These are phyloP conservation scores for Umbilicus rupestris DNA, from an alignment of 164 flowering plant genomes.

Conservation along the genomic window DNA sequence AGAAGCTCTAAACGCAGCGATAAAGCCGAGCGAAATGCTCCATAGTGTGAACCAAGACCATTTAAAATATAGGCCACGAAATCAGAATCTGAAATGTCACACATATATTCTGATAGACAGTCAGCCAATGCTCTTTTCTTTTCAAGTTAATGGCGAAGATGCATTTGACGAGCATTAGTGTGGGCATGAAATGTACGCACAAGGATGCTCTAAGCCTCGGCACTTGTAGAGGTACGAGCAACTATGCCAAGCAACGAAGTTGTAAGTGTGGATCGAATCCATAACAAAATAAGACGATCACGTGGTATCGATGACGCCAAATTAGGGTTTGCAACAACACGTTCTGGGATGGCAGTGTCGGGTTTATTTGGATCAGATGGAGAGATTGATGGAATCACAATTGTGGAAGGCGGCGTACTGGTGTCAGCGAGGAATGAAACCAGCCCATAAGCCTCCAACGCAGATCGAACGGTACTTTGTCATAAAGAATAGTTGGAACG, in stretches of 20 bases:
- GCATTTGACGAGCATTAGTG: too few species aligned
- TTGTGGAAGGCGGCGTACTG: neutral
- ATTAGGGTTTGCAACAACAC: neutral
- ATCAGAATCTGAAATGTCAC: constrained; percentile 1
- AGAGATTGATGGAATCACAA: neutral
- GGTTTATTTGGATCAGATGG: neutral
- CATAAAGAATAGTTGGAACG: constrained; percentile 6
- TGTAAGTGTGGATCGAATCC: constrained; percentile 5
- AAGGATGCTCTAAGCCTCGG: constrained; percentile 2
- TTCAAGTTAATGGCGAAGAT: neutral
- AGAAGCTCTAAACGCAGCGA: neutral
- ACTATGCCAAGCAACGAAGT: neutral
- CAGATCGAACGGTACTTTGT: neutral
- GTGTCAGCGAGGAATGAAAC: neutral
- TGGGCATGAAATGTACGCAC: too few species aligned
- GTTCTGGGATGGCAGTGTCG: neutral
- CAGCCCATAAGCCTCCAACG: neutral
- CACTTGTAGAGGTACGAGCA: neutral
- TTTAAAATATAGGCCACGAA: constrained; percentile 2
- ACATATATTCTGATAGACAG: neutral
- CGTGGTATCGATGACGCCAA: neutral
- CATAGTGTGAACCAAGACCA: constrained; percentile 8
- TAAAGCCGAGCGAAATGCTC: neutral
- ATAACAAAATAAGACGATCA: constrained; percentile 3
- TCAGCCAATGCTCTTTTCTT: neutral